A percentile compares a stretch with the other conserved stretches of the same genome.
Conservation (phyloP, 805 yeast species). For the Metschnikowia cerradonensis region DNA sequence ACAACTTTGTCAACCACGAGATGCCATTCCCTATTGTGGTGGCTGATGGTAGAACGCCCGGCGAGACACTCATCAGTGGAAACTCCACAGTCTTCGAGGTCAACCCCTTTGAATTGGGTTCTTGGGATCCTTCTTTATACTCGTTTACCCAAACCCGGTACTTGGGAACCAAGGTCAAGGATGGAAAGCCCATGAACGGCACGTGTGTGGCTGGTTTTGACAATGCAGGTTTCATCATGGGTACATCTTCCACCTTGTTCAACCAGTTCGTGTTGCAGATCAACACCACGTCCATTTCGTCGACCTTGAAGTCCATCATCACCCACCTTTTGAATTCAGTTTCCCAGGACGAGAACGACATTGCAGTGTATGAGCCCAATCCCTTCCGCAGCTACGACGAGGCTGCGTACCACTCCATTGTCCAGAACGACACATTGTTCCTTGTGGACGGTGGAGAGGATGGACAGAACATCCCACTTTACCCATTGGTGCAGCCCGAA, state of each 20-base stretch:
- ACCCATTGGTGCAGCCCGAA: constrained; percentile 36
- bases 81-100: constrained; percentile 39
- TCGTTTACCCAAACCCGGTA: constrained; percentile 65
- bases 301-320: constrained; percentile 24
- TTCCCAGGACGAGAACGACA: constrained; percentile 27
- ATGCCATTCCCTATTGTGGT: constrained; percentile 41
- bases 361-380: constrained; percentile 39
- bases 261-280: constrained; percentile 30
- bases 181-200: constrained; percentile 50
- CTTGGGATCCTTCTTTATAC: constrained; percentile 77
- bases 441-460: constrained; percentile 45
- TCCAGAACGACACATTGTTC: constrained; percentile 28
- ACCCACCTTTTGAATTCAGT: constrained; percentile 23
- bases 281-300: constrained; percentile 19
- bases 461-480: constrained; percentile 38
- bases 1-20: constrained; percentile 25
- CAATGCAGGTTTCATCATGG: constrained; percentile 49
- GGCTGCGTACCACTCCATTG: constrained; percentile 19
- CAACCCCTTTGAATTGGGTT: constrained; percentile 54
- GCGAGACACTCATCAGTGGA: constrained; percentile 24
- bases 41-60: constrained; percentile 38
- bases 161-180: constrained; percentile 59
- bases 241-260: constrained; percentile 38
- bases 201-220: constrained; percentile 68
- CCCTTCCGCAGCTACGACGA: constrained; percentile 28